These are phyloP conservation scores for Tolypocladium inflatum DNA, from an alignment of 2,329 filamentous ascomycete genomes.

Conservation along the genomic window DNA sequence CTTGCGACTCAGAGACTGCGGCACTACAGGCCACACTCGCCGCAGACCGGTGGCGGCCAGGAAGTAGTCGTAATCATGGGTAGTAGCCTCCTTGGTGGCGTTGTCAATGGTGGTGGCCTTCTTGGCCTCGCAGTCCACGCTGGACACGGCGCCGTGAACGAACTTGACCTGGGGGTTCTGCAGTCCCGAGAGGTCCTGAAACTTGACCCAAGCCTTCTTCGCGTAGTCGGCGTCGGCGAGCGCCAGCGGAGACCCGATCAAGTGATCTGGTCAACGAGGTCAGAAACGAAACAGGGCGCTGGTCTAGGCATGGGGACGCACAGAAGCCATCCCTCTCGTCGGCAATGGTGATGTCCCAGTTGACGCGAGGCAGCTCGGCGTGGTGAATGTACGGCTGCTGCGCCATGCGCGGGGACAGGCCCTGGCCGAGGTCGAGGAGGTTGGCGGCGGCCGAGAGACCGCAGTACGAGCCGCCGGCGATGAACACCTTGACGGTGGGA, in stretches of 20 bases:
- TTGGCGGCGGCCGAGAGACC: constrained; percentile 59
- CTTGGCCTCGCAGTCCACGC: constrained; percentile 50
- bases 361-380: constrained; percentile 34
- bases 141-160: constrained; percentile 54
- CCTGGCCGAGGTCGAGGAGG: constrained; percentile 55
- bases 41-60: constrained; percentile 61
- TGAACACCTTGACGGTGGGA: constrained; percentile 45
- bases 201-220: constrained; percentile 61
- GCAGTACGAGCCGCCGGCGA: constrained; percentile 65
- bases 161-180: constrained; percentile 51
- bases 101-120: constrained; percentile 45
- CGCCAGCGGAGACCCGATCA: constrained; percentile 67
- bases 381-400: constrained; percentile 27
- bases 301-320: constrained; percentile 29
- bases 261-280: constrained; percentile 46
- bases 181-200: constrained; percentile 57
- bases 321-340: constrained; percentile 80
- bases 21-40: constrained; percentile 63
- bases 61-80: constrained; percentile 62
- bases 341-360: constrained; percentile 62
- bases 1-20: constrained; percentile 52
- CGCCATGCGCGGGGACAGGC: constrained; percentile 38
- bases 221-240: constrained; percentile 55
- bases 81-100: constrained; percentile 30
- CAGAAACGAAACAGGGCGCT: neutral